phyloP scores from a whole-genome alignment of 1,139 yeast species.

The Wickerhamomyces sp. region DNA sequence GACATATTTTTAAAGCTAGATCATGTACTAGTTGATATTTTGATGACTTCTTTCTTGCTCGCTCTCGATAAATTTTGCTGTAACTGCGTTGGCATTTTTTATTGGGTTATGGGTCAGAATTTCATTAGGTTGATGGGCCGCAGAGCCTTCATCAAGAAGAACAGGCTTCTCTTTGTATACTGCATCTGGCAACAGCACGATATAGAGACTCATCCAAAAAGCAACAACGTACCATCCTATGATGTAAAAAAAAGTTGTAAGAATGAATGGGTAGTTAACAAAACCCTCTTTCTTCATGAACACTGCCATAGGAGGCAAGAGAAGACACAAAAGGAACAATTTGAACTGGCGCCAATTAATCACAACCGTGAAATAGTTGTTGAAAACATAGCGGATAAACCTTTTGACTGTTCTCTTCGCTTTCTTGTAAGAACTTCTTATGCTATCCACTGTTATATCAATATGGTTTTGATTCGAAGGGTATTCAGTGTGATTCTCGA shows the following conservation, averaged over 20 bases:
- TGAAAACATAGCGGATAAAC: neutral
- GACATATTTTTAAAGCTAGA: too few species aligned
- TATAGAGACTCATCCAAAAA: constrained; percentile 14
- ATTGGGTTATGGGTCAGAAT: too few species aligned
- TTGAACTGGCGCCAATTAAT: neutral
- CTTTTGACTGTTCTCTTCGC: neutral
- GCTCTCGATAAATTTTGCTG: too few species aligned
- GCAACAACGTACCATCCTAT: neutral
- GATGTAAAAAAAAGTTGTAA: neutral
- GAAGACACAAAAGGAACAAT: neutral
- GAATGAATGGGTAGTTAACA: neutral
- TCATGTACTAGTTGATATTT: too few species aligned
- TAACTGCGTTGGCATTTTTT: too few species aligned
- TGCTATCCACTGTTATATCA: neutral
- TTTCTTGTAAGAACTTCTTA: neutral
- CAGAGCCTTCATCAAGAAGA: too few species aligned
- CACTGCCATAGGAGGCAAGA: constrained; percentile 3
- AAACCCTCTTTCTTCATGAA: constrained; percentile 1
- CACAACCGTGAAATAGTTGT: neutral
- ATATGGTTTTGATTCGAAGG: neutral
- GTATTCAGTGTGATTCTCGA: constrained; percentile 5
- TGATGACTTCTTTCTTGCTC: too few species aligned
- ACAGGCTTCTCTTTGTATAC: too few species aligned
- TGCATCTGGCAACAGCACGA: neutral
- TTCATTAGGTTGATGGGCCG: too few species aligned